These are phyloP conservation scores for Quercus lobata DNA, from an alignment of 331 rosid genomes.

Conservation along the genomic window DNA sequence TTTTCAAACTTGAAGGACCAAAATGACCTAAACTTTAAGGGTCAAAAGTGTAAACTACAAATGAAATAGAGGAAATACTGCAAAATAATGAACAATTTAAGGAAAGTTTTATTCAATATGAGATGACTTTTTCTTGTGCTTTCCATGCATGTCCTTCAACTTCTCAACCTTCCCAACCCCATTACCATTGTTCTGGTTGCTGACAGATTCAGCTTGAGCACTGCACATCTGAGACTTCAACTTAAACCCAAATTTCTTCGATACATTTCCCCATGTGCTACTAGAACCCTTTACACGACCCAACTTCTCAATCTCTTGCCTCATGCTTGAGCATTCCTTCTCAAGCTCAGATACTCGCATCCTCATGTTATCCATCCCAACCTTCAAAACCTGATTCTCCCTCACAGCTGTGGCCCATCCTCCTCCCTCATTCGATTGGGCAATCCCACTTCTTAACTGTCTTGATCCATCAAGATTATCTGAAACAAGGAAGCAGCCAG, in stretches of 20 bases:
- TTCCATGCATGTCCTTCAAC: slow-evolving; percentile 74
- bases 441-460: slow-evolving; percentile 76
- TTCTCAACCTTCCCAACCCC: slow-evolving; percentile 55
- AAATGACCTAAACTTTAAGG: no score
- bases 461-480: slow-evolving; percentile 93
- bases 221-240: slow-evolving; percentile 98
- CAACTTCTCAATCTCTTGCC: slow-evolving; percentile 90
- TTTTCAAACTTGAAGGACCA: no score
- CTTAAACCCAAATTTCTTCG: slow-evolving; percentile 87
- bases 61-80: neutral
- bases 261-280: slow-evolving; percentile 74
- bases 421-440: slow-evolving; percentile 78
- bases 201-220: slow-evolving; percentile 92
- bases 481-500: slow-evolving; percentile 88
- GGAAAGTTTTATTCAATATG: slow-evolving; percentile 42
- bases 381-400: slow-evolving; percentile 96
- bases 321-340: slow-evolving; percentile 95
- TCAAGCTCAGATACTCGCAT: slow-evolving; percentile 97
- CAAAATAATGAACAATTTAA: slow-evolving; percentile 8
- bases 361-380: slow-evolving; percentile 98
- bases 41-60: neutral
- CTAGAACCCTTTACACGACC: slow-evolving; percentile 61
- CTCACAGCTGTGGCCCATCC: slow-evolving; percentile 95
- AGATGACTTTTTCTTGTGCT: slow-evolving; percentile 50
- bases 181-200: slow-evolving; percentile 53